Evolutionary conservation across 2,329 filamentous ascomycete genomes (phyloP), one percentile per base, ranked within the genome.

Genomic region (Trichophyton simii): DNA sequence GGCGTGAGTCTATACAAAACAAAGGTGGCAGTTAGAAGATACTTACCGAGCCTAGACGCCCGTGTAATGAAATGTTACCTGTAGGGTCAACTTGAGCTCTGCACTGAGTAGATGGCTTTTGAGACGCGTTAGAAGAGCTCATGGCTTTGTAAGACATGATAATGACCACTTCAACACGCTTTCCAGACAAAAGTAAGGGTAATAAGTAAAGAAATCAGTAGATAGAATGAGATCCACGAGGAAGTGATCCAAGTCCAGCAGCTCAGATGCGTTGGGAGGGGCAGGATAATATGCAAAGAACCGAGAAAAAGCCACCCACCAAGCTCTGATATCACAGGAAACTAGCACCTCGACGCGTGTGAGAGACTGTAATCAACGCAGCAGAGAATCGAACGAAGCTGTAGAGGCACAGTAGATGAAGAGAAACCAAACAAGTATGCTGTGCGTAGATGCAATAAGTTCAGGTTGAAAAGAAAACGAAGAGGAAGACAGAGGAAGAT

Each of bases 81-180:
- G 57, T 15, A 42, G 20, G 25, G 18, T 70, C 68, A 38, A 66
- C 66, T 1, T 66, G 62, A 57, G 64, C 59, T 48, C 66, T 62
- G 38, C 61, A 42, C 18, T 63, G 67, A 25, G 65, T 66, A 15
- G 68, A 67, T 4, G 61, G 63, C 52, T 68, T 71, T 60, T 68
- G 67, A 59, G 63, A 64, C 60, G 66, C 62, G 34, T 63, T 68
- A 31, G 70, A 63, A 34, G 71, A 68, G 22, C 63, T 65, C 15
- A 64, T 64, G 28, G 67, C 64, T 28, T 68, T 60, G 41, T 71
- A 66, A 60, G 71, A 67, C 71, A 73, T 73, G 13, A 57, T 67
- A 41, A 58, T 7, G 13, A 54, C 34, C n/a, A 22, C 48, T 18
- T 34, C 28, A 15, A 22, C 22, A 22, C 18, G 2, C 4, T 34